Percentiles rank a stretch among this genome's conserved stretches.
phyloP scores from a whole-genome alignment of 306 rosid genomes.

The Sicyos edulis region DNA sequence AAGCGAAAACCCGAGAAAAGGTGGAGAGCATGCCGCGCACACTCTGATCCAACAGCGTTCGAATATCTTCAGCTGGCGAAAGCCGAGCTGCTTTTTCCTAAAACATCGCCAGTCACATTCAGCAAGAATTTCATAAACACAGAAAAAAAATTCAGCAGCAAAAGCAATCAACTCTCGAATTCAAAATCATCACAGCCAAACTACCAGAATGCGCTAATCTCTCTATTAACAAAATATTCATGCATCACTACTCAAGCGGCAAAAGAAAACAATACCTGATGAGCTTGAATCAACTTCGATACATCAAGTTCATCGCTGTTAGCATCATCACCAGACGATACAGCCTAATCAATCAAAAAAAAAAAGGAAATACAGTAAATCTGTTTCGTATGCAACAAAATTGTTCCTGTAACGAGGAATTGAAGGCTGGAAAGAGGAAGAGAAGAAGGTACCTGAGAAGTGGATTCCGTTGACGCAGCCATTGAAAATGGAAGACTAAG shows the following conservation, averaged over 20 bases:
- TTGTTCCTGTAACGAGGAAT: not conserved
- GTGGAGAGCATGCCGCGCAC: slow-evolving; percentile 84
- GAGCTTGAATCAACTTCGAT: slow-evolving; percentile 64
- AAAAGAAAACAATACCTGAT: slow-evolving; percentile 45
- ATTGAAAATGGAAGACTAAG: slow-evolving; percentile 47
- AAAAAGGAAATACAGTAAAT: slow-evolving; percentile 13
- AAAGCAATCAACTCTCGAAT: not conserved
- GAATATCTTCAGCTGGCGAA: slow-evolving; percentile 62
- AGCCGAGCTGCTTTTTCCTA: slow-evolving; percentile 87
- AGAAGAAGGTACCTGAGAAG: slow-evolving; percentile 45
- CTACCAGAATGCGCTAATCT: slow-evolving; percentile 4
- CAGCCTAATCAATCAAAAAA: slow-evolving; percentile 33
- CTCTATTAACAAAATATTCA: not conserved
- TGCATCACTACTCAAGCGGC: not conserved
- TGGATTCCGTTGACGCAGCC: slow-evolving; percentile 63
- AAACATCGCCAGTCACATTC: slow-evolving; percentile 15
- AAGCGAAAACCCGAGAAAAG: slow-evolving; percentile 53
- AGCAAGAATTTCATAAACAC: not conserved
- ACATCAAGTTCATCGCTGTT: slow-evolving; percentile 36
- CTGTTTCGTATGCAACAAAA: not conserved
- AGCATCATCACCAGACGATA: slow-evolving; percentile 46
- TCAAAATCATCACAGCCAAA: not conserved
- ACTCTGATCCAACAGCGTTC: slow-evolving; percentile 60
- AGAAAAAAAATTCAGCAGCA: not conserved
- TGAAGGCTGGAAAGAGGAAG: not conserved